phyloP scores from a whole-genome alignment of 1,284 basidiomycete genomes.

The Boletus nobilissimus region DNA sequence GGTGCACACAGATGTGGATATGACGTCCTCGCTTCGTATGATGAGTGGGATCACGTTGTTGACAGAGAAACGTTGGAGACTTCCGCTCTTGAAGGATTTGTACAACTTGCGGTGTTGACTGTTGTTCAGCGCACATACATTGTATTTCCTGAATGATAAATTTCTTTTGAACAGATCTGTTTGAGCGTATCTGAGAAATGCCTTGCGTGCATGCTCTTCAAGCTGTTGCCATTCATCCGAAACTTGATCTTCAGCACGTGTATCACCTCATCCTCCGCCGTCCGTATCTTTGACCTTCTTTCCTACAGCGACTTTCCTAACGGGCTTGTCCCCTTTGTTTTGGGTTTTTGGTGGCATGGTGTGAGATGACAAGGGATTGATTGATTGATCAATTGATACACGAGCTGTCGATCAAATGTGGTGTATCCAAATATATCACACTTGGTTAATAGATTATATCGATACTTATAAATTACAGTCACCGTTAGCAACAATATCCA shows the following conservation, averaged over 20 bases:
- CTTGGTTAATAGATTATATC: too few relatives aligned
- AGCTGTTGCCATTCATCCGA: not conserved
- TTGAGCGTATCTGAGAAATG: not conserved
- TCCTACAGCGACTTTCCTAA: too few relatives aligned
- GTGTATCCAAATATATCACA: too few relatives aligned
- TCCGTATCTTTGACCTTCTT: too few relatives aligned
- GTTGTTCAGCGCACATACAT: not conserved
- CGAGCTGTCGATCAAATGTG: too few relatives aligned
- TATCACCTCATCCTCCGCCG: not conserved
- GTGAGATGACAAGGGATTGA: too few relatives aligned
- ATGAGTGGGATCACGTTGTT: not conserved
- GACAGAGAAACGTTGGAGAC: not conserved
- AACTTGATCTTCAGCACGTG: not conserved
- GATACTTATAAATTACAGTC: too few relatives aligned
- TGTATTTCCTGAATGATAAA: not conserved
- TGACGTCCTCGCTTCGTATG: not conserved
- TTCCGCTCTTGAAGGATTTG: not conserved
- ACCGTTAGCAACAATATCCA: accelerated
- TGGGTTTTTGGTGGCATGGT: too few relatives aligned
- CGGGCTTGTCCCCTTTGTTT: too few relatives aligned
- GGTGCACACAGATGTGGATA: too few relatives aligned
- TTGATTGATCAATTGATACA: too few relatives aligned
- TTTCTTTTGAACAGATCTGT: not conserved
- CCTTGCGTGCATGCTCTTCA: not conserved
- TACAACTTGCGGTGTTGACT: not conserved